Evolutionary conservation across 2,329 filamentous ascomycete genomes (phyloP).

Genomic region (Penicillium sp.): DNA sequence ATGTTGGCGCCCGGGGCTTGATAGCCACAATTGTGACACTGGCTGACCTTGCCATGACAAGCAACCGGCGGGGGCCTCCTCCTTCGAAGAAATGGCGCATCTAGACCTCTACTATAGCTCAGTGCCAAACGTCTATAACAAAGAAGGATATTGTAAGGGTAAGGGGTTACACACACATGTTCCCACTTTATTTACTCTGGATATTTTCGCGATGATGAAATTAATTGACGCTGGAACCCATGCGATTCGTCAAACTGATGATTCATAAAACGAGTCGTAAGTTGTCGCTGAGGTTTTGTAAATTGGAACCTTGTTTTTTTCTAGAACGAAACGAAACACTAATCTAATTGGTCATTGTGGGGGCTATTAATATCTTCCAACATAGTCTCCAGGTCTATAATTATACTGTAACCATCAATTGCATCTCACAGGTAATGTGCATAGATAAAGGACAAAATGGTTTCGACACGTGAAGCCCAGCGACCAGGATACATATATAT

Average conservation of each 20-base stretch:
- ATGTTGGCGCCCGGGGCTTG: not conserved
- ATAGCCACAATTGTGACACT: not conserved
- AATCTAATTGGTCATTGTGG: not conserved
- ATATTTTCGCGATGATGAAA: not conserved
- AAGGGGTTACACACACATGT: not conserved
- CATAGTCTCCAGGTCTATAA: no score
- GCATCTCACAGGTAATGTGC: no score
- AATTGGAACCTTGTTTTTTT: not conserved
- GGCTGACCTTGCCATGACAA: slow-evolving; percentile 5
- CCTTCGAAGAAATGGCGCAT: not conserved
- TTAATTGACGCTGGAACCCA: not conserved
- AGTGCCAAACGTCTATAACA: not conserved
- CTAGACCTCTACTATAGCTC: not conserved
- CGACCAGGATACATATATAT: no score
- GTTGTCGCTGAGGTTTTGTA: not conserved
- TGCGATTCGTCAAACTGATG: slow-evolving; percentile 3
- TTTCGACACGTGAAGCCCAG: no score
- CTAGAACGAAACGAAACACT: not conserved
- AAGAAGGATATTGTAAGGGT: not conserved
- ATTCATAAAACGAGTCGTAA: not conserved
- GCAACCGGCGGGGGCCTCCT: slow-evolving; percentile 6
- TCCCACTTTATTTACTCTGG: not conserved
- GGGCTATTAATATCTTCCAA: no score
- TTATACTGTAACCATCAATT: no score
- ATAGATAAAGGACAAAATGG: no score